Evolutionary conservation across 2,329 filamentous ascomycete genomes (phyloP).

Genomic region (Fusarium graminum): DNA sequence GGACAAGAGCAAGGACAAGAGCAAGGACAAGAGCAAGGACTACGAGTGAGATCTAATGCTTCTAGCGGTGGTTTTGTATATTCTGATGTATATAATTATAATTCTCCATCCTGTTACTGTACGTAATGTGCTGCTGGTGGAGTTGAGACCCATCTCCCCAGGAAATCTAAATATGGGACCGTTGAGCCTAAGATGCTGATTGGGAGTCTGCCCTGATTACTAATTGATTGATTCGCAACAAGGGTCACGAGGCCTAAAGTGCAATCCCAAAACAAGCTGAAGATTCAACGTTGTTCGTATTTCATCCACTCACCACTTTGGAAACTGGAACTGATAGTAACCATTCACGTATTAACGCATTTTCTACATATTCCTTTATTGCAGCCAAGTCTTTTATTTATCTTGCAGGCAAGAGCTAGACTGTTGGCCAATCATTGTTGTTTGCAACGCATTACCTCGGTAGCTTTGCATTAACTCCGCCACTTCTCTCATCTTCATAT

Average conservation of each 20-base stretch:
- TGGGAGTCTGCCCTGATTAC: conserved; percentile 13
- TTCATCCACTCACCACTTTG: conserved; percentile 20
- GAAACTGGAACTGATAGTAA: conserved; percentile 9
- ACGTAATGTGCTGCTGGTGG: neutral
- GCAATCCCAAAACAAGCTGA: conserved; percentile 39
- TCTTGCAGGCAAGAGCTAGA: neutral
- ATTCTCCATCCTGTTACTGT: conserved; percentile 1
- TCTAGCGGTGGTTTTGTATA: conserved; percentile 7
- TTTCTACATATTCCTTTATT: neutral
- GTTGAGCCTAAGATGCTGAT: neutral
- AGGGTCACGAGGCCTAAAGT: conserved; percentile 33
- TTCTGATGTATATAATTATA: conserved; percentile 2
- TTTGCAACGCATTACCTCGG: neutral
- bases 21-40: conserved; percentile 15
- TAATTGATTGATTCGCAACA: conserved; percentile 15
- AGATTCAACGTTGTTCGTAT: conserved; percentile 23
- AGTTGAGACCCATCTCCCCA: conserved; percentile 18
- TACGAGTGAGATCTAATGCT: neutral
- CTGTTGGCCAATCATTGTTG: neutral
- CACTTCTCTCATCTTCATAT: conserved; percentile 1
- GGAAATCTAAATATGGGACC: conserved; percentile 3
- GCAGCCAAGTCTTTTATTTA: conserved; percentile 1
- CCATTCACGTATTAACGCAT: conserved; percentile 10
- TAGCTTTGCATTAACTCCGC: neutral
- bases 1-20: conserved; percentile 4